Base-by-base conservation (phyloP, 2,329 filamentous ascomycete species). In the Alternaria solani region DNA sequence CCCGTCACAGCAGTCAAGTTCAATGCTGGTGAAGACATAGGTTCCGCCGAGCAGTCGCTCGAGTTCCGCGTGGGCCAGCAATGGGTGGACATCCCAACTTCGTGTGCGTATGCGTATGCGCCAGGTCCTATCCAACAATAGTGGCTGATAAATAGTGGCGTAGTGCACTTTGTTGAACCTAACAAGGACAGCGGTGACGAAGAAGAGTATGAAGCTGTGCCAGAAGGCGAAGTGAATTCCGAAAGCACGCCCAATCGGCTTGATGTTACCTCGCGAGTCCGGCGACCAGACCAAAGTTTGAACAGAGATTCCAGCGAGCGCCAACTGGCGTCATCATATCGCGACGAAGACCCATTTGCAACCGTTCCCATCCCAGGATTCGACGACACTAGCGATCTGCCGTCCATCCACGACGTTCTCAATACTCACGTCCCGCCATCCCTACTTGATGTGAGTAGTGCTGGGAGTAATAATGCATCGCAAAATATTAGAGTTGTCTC, bases 1-100 rank as follows among this genome's bases (percentile, higher is more conserved):
- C 69, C 69, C 26, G 72, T 75, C 18, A 75, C 66, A 26, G 53
- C 69, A 5, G 72, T 75, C 38, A 75, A 75, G 51, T 75, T 73
- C 57, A 75, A 75, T 58, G 72, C 72, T 11, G 72, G 71, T 18
- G 72, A 74, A 57, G 70, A 74, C 41, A 64, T 73, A 51, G 72
- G 70, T 16, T 73, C 69, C 30, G 71, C 70, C 5, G 72, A 74
- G 51, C 72, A 75, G 53, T 68, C 65, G 18, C 61, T 75, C 23
- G 66, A 73, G 34, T 75, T 75, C 44, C 59, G 61, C 12, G 57
- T 55, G 30, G 66, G 57, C 32, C 70, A 74, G 58, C 73, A 64
- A 53, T 75, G 72, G 71, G 70, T 75, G 28, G 47, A 69, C 28
- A 71, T 75, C 57, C 70, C 71, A 41, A 61, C 41, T 32, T 68